Evolutionary conservation across 805 yeast species (phyloP).

Genomic region (Lachancea fermentati): DNA sequence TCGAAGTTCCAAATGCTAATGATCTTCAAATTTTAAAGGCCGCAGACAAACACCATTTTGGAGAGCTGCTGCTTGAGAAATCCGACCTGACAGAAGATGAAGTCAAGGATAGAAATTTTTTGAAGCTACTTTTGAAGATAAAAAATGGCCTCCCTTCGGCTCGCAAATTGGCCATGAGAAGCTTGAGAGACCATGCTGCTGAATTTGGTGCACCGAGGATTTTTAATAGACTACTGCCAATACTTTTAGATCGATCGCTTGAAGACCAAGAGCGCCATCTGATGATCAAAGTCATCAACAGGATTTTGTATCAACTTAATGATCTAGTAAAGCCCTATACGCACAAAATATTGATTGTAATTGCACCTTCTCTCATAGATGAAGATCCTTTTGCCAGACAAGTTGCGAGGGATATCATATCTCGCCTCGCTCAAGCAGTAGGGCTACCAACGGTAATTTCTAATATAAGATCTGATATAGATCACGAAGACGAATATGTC

Average conservation of each 20-base stretch:
- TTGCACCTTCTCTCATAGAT: conserved; percentile 75
- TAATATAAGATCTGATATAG: conserved; percentile 74
- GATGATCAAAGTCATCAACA: conserved; percentile 66
- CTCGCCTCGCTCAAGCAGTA: conserved; percentile 70
- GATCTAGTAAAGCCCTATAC: conserved; percentile 66
- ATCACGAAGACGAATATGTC: conserved; percentile 73
- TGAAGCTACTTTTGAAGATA: conserved; percentile 59
- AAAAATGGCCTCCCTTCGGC: conserved; percentile 71
- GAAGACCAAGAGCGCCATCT: conserved; percentile 83
- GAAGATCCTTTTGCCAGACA: conserved; percentile 68
- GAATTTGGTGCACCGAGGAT: conserved; percentile 64
- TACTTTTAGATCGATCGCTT: conserved; percentile 62
- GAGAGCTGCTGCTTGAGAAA: conserved; percentile 42
- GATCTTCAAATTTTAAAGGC: conserved; percentile 66
- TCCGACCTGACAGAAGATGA: conserved; percentile 45
- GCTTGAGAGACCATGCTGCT: conserved; percentile 56
- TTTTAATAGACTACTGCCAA: conserved; percentile 68
- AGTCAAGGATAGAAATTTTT: conserved; percentile 50
- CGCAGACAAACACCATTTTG: conserved; percentile 67
- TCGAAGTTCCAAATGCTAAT: conserved; percentile 57
- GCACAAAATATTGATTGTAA: conserved; percentile 62
- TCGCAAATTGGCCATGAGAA: conserved; percentile 65
- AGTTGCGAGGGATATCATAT: conserved; percentile 75
- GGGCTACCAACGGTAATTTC: conserved; percentile 80
- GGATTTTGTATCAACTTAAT: conserved; percentile 62